Base-by-base conservation (phyloP, 345 rosid species). In the Citrus trifoliata region DNA sequence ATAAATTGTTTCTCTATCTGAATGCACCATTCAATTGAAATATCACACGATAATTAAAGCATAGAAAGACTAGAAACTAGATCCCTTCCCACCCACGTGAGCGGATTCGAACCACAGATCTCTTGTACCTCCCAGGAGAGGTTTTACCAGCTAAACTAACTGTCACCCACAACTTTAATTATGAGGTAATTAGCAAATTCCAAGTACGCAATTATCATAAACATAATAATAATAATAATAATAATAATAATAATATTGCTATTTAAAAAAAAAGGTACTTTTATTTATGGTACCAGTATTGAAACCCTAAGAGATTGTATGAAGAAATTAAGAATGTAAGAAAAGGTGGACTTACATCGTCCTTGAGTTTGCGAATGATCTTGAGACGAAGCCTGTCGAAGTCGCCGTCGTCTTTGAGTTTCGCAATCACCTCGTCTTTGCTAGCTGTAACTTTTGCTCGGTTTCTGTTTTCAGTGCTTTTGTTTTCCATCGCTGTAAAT, bases 331-430 rank as follows among this genome's bases (percentile, higher is more conserved):
- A 40, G n/a, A 48, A 76, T 24, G 56, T 19, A 53, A 25, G 71
- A 5, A 22, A 21, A 65, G 59, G 56, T 38, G 70, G 42, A 32
- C 0, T 19, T 68, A 95, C 98, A 56, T 92, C 89, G 5, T 88
- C 93, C 79, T 93, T 92, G 88, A 95, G 95, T 78, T 90, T 92
- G 87, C 94, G 98, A 79, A 90, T 89, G 86, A 91, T 90, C 71
- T 86, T 81, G 85, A 92, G 95, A 78, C 98, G 99, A 78, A 95
- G 99, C 48, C 88, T 86, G 82, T 92, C 97, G 71, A 92, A 92
- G 79, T 90, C 93, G 16, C 94, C 94, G 68, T 93, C 98, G 79
- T 93, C 98, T 75, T 91, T 95, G 53, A 95, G 93, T 82, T 92
- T 93, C 27, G 86, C 81, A 19, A 95, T 87, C 7, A 95, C 95